phyloP scores from a whole-genome alignment of 805 yeast genomes.

The Pichia thaimueangensis region DNA sequence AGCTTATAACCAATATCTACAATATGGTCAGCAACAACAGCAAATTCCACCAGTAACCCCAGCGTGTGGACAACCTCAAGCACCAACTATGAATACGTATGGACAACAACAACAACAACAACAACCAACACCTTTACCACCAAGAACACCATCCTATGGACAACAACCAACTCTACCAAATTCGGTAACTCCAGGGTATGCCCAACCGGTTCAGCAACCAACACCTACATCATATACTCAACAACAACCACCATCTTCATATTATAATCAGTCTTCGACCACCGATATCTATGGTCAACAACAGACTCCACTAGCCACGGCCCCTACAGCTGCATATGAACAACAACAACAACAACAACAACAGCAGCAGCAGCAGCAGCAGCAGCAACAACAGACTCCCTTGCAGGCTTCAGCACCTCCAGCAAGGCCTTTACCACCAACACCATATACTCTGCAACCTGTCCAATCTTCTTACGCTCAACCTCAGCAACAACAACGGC shows the following conservation, averaged over 20 bases:
- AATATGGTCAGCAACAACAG: conserved; percentile 8
- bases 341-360: conserved; percentile 14
- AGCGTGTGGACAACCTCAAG: conserved; percentile 10
- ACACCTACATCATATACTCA: conserved; percentile 8
- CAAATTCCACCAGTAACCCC: conserved; percentile 7
- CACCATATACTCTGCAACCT: conserved; percentile 4
- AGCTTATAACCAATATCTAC: background rate
- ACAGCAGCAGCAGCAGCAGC: conserved; percentile 10
- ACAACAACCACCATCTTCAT: background rate
- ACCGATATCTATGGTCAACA: background rate
- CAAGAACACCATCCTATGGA: background rate
- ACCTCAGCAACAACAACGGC: background rate
- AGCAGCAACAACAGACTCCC: conserved; percentile 10
- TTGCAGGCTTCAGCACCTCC: conserved; percentile 6
- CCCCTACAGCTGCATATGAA: conserved; percentile 2
- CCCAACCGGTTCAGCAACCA: conserved; percentile 12
- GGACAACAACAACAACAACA: background rate
- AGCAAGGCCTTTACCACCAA: conserved; percentile 2
- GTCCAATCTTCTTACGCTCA: conserved; percentile 8
- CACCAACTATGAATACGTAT: background rate
- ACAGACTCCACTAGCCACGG: too few relatives aligned
- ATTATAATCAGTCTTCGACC: background rate
- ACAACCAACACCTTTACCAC: background rate
- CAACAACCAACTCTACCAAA: too few relatives aligned
- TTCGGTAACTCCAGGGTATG: conserved; percentile 9